Base-by-base conservation (phyloP, 768 basidiomycete genomes). In the Serendipita sp. region DNA sequence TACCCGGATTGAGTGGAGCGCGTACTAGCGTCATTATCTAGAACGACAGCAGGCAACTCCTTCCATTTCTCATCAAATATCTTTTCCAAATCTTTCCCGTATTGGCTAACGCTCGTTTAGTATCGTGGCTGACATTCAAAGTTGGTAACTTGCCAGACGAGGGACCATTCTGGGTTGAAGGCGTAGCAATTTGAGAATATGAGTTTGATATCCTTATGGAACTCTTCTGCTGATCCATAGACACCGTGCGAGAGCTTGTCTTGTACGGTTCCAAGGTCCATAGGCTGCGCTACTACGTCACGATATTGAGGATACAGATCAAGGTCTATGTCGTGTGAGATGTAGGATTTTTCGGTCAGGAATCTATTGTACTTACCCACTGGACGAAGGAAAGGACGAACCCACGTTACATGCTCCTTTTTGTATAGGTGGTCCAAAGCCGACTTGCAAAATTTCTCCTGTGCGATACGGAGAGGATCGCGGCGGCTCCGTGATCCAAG, bases 51-150 rank as follows among this genome's bases (percentile, higher is more conserved):
- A 0, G 93, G 92, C 3, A 96, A 74, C 44, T 73, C 76, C 73
- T 82, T 83, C 92, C 92, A 97, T 74, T 94, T 96, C 70, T 93
- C 89, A 65, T 94, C 87, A 74, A 98, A 99, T 37, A 92, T 41
- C 74, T 24, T 82, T n/a, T 51, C 48, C 18, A 51, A 32, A 7
- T 51, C 48, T 51, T 7, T 51, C 18, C 18, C 48, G n/a, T 51
- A 51, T n/a, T 32, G 18, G 8, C 48, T 51, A n/a, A 51, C 8
- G 41, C n/a, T 8, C 48, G 18, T 51, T 51, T 8, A 51, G n/a
- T 41, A 18, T 51, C 8, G 8, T 32, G 30, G 8, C 18, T 32
- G 30, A 51, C 24, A 51, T 8, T 5, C 5, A 18, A 5, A 5
- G 7, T n/a, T 30, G 35, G 8, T 32, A 11, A 32, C 56, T 24